Conservation (phyloP, 257 asterid genomes). For the Ballota nigra region DNA sequence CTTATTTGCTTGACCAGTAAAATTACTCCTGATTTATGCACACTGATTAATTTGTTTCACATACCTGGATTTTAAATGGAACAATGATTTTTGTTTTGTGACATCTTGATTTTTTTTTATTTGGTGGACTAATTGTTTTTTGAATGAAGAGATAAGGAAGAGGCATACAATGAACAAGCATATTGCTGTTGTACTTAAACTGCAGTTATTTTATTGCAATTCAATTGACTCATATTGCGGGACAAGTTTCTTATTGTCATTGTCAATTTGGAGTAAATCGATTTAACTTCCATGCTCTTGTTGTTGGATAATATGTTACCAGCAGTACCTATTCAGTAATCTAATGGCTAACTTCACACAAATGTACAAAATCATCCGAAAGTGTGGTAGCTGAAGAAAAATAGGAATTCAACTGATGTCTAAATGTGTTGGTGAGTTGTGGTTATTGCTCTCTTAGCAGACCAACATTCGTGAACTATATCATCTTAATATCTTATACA, state of each 20-base stretch:
- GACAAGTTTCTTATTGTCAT: background rate
- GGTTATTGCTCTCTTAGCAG: background rate
- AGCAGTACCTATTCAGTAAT: background rate
- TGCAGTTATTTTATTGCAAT: background rate
- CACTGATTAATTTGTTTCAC: background rate
- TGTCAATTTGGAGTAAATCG: background rate
- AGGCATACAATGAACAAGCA: background rate
- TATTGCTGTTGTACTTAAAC: background rate
- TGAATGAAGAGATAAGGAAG: background rate
- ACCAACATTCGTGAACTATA: background rate
- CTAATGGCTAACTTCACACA: background rate
- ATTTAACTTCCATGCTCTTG: background rate
- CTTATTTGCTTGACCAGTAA: background rate
- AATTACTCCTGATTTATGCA: background rate
- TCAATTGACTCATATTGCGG: background rate
- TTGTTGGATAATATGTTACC: constrained; percentile 6
- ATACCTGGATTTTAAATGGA: background rate
- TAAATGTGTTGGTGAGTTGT: background rate
- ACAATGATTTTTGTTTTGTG: background rate
- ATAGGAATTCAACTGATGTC: background rate
- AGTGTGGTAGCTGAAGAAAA: background rate
- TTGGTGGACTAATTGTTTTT: background rate
- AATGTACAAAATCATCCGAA: background rate
- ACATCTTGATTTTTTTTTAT: background rate
- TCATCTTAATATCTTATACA: background rate